Conservation (phyloP, 768 basidiomycete genomes). For the Boletus pseudo-olivaceus region DNA sequence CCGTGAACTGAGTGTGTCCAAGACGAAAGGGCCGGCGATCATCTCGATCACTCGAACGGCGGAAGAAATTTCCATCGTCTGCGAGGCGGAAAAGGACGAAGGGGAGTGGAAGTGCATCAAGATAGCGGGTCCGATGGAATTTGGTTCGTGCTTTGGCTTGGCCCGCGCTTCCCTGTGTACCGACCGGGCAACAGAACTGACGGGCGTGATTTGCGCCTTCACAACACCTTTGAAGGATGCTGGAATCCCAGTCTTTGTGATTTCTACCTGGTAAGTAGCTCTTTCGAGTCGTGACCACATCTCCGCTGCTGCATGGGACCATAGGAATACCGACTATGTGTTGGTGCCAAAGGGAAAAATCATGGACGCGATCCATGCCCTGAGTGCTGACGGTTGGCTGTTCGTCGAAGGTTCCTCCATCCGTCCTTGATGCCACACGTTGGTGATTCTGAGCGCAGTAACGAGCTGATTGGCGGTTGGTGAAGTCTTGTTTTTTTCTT, state of each 20-base stretch:
- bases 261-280: slow-evolving; percentile 58
- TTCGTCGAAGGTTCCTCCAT: slow-evolving; percentile 12
- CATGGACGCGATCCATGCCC: slow-evolving; percentile 38
- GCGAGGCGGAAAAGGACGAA: slow-evolving; percentile 38
- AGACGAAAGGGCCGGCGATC: slow-evolving; percentile 34
- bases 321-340: slow-evolving; percentile 66
- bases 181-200: slow-evolving; percentile 40
- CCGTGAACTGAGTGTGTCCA: slow-evolving; percentile 28
- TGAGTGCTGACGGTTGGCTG: slow-evolving; percentile 52
- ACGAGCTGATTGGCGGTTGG: background rate
- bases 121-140: slow-evolving; percentile 65
- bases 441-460: background rate
- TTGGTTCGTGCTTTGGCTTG: slow-evolving; percentile 36
- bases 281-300: background rate
- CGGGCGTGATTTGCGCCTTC: slow-evolving; percentile 54
- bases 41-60: slow-evolving; percentile 56
- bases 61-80: slow-evolving; percentile 63
- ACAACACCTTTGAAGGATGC: slow-evolving; percentile 51
- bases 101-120: slow-evolving; percentile 57
- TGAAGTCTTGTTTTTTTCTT: background rate
- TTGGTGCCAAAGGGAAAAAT: slow-evolving; percentile 48
- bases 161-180: background rate
- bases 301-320: background rate
- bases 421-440: slow-evolving; percentile 2
- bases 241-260: slow-evolving; percentile 52